Base-by-base conservation (phyloP, 331 rosid species). In the Dryas integrifolia region DNA sequence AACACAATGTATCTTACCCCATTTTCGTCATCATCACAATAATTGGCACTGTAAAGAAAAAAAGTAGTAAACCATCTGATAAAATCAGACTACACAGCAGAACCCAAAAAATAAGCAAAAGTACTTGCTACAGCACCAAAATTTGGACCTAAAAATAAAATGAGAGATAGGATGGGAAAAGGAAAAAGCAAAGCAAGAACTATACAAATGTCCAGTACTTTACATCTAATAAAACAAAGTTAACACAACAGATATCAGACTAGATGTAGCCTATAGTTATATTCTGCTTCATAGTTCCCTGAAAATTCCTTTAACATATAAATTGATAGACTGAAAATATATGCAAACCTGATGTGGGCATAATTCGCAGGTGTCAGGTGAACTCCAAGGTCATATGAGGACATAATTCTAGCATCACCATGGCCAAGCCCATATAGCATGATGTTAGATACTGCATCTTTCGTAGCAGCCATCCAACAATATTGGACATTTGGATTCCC, bases 401-500 rank as follows among this genome's bases (percentile, higher is more conserved):
- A 47, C 50, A 9, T 57, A 57, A 18, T 57, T 9, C 9, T 24
- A 3, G 65, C n/a, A 16, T 55, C 30, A 39, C 65, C 41, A 66
- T 57, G 58, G 39, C 51, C 74, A 56, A 58, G 74, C 41, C 79
- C 79, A 76, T 57, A 48, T 41, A 10, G 10, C 13, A 67, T 16
- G 15, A 57, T 48, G 13, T 13, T 49, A 16, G 52, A 35, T 4
- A 67, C 4, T 4, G 16, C 52, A 41, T 57, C 58, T 58, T 57
- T 58, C 16, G 43, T 44, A 46, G 72, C 60, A 57, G 73, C 61
- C 30, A 76, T 65, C 79, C 79, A 76, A 58, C 60, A 74, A 58
- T 57, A 76, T 6, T 58, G 73, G 26, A 76, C 67, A 47, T 76
- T 76, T 3, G 74, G 67, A 45, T 58, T 15, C 9, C 74, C 12